Evolutionary conservation across 2,329 filamentous ascomycete species (phyloP).

Genomic region (Elsinoe batatas): DNA sequence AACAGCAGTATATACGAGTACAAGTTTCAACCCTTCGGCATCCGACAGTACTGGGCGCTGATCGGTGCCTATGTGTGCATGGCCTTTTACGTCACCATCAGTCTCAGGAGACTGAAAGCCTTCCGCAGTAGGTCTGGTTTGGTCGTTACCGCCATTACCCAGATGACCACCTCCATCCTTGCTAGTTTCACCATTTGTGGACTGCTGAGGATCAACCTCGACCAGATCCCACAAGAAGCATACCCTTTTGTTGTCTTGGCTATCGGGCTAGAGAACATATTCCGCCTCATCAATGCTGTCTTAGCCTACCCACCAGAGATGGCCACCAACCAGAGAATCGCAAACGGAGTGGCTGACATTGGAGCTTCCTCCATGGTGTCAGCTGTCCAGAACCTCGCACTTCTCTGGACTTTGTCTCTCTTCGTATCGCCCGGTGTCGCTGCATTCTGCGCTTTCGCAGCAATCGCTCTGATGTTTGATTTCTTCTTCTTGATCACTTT

Average conservation of each 20-base stretch:
- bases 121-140: conserved; percentile 68
- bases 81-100: conserved; percentile 54
- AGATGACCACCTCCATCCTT: conserved; percentile 59
- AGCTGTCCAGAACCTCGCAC: conserved; percentile 56
- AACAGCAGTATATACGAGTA: conserved; percentile 55
- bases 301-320: conserved; percentile 61
- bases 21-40: conserved; percentile 63
- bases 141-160: conserved; percentile 58
- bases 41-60: conserved; percentile 54
- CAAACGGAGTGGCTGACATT: conserved; percentile 63
- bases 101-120: conserved; percentile 58
- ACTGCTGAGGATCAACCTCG: conserved; percentile 63
- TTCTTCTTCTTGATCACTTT: conserved; percentile 71
- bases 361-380: conserved; percentile 59
- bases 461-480: conserved; percentile 65
- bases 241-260: conserved; percentile 70
- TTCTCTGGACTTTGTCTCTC: conserved; percentile 56
- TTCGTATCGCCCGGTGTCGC: conserved; percentile 60
- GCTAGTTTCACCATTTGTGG: conserved; percentile 74
- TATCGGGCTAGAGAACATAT: conserved; percentile 70
- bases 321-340: conserved; percentile 58
- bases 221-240: conserved; percentile 60
- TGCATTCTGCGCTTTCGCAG: conserved; percentile 67
- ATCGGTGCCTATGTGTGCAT: conserved; percentile 56
- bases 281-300: conserved; percentile 67